phyloP scores from a whole-genome alignment of 345 rosid species.

The Corymbia maculata region DNA sequence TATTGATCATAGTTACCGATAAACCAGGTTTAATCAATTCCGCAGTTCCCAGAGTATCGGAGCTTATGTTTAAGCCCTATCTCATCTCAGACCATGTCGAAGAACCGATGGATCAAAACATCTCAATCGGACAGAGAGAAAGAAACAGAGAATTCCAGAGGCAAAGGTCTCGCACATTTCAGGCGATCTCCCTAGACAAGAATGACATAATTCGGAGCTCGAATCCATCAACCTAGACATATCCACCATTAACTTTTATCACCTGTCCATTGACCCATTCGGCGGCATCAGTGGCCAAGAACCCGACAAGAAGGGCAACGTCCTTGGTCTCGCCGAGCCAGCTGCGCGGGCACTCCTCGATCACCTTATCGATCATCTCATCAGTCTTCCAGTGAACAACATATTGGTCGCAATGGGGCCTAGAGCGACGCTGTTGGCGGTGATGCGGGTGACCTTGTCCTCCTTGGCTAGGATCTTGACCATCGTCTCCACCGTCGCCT shows the following conservation, averaged over 20 bases:
- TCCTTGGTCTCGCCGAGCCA: constrained; percentile 3
- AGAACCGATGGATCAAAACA: neutral
- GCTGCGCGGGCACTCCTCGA: neutral
- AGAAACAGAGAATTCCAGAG: neutral
- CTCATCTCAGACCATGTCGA: neutral
- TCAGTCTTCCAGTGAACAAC: neutral
- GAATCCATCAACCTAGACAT: neutral
- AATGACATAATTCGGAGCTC: neutral
- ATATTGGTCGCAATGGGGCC: constrained; percentile 3
- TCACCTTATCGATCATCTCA: constrained; percentile 2
- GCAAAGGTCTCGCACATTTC: neutral
- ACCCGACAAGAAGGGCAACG: constrained; percentile 3
- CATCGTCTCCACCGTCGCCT: constrained; percentile 8
- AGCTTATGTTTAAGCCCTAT: neutral
- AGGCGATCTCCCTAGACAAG: neutral
- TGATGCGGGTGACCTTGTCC: constrained; percentile 7
- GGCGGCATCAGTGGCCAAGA: constrained; percentile 4
- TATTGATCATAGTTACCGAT: neutral
- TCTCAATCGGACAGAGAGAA: neutral
- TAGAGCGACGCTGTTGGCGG: constrained; percentile 4
- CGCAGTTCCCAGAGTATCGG: neutral
- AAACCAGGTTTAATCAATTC: neutral
- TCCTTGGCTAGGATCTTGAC: constrained; percentile 11
- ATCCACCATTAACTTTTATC: constrained; percentile 3
- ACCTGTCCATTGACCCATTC: constrained; percentile 13